Conservation (phyloP, 2,329 filamentous ascomycete species). For the Venturia pyrina region DNA sequence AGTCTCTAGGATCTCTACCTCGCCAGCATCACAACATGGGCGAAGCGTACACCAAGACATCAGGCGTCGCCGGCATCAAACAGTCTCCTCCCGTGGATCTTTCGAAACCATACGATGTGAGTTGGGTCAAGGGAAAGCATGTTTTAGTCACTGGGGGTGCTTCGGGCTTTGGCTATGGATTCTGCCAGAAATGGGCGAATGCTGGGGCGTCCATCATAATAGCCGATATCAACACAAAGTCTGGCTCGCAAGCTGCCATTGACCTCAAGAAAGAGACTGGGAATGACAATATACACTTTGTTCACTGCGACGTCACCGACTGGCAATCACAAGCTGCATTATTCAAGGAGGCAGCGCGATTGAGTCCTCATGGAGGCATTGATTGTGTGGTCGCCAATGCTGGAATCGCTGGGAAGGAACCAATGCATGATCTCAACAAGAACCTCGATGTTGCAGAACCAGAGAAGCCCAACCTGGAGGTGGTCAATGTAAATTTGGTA, state of each 20-base stretch:
- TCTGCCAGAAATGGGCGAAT: conserved; percentile 27
- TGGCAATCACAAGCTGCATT: conserved; percentile 55
- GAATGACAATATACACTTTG: conserved; percentile 41
- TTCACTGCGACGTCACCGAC: conserved; percentile 54
- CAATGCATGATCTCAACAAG: conserved; percentile 39
- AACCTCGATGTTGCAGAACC: conserved; percentile 35
- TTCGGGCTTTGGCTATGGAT: conserved; percentile 30
- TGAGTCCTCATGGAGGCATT: conserved; percentile 46
- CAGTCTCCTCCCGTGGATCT: conserved; percentile 31
- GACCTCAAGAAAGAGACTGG: conserved; percentile 36
- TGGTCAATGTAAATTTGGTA: conserved; percentile 52
- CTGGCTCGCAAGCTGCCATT: conserved; percentile 46
- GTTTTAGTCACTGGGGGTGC: conserved; percentile 28
- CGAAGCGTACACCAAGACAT: conserved; percentile 2
- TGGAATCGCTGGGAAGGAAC: conserved; percentile 41
- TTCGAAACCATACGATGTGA: conserved; percentile 23
- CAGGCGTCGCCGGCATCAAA: conserved; percentile 5
- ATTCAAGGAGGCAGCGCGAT: conserved; percentile 47
- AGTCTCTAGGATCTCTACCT: background rate
- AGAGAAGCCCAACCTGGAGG: conserved; percentile 40
- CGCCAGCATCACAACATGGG: background rate
- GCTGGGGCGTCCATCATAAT: conserved; percentile 48
- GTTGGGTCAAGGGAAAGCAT: conserved; percentile 27
- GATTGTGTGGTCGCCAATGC: conserved; percentile 59
- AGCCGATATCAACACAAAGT: conserved; percentile 49